Evolutionary conservation across 139 green algal species (phyloP).

Genomic region (Coelastrella sp.): DNA sequence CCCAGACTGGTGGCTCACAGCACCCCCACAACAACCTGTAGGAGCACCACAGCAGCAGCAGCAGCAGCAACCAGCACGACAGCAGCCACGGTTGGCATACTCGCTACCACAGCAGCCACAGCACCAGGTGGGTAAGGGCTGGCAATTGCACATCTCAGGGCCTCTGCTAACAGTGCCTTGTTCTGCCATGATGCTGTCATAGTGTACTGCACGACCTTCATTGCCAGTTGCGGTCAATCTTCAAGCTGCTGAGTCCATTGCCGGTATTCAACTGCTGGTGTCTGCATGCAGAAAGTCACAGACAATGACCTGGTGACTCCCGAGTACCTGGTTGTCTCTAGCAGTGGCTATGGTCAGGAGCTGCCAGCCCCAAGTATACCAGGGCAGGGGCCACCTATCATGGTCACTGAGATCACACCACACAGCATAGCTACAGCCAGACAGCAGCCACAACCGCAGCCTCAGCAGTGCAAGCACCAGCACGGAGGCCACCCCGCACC

Average conservation of each 20-base stretch:
- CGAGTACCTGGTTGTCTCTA: conserved; percentile 18
- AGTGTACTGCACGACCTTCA: too few species aligned
- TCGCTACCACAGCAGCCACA: background rate
- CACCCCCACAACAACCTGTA: background rate
- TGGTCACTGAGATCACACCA: background rate
- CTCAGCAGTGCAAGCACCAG: background rate
- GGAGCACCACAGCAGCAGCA: conserved; percentile 6
- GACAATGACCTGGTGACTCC: conserved; percentile 12
- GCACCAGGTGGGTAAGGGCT: background rate
- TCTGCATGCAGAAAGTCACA: background rate
- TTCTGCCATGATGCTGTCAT: too few species aligned
- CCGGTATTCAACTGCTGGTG: background rate
- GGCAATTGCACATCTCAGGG: background rate
- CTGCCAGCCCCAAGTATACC: background rate
- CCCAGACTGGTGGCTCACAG: conserved; percentile 46
- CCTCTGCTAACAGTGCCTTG: too few species aligned
- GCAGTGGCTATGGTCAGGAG: background rate
- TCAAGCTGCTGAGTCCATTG: background rate
- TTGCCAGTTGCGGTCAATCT: background rate
- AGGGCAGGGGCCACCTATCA: background rate
- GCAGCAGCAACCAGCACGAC: background rate
- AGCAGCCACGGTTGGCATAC: background rate
- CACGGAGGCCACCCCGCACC: background rate
- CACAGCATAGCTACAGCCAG: background rate
- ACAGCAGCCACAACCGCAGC: background rate